A percentile compares a stretch with the other conserved stretches of the same genome.
These are phyloP conservation scores for Sporobolus alterniflorus DNA, from an alignment of 202 grass and related monocot genomes.

Conservation along the genomic window DNA sequence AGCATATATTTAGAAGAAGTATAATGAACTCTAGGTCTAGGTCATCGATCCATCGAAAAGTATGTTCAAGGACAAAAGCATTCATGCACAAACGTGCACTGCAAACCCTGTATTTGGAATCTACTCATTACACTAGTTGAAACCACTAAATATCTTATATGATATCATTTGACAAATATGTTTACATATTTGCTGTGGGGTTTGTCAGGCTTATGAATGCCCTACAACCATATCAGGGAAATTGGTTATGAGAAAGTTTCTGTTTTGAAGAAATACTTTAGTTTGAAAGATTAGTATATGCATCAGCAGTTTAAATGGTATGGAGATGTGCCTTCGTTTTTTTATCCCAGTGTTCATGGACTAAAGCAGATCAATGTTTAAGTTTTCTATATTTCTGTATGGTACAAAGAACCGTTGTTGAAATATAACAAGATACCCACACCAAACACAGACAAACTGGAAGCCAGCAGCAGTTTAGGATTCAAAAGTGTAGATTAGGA, in stretches of 20 bases:
- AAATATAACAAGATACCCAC: not conserved
- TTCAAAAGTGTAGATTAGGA: not conserved
- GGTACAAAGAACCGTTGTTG: not conserved
- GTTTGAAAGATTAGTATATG: not conserved
- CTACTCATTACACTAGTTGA: not conserved
- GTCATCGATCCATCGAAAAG: not conserved
- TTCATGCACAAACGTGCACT: not conserved
- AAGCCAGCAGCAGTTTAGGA: not conserved
- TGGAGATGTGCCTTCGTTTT: not conserved
- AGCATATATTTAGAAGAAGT: not conserved
- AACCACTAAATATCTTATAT: not conserved
- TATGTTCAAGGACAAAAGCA: not conserved
- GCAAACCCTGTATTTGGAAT: not conserved
- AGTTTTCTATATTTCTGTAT: not conserved
- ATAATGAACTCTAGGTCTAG: not conserved
- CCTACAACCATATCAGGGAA: not conserved
- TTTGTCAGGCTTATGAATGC: not conserved
- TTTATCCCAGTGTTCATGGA: not conserved
- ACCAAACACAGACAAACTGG: not conserved
- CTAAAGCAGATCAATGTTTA: conserved; percentile 2
- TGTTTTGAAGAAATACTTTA: not conserved
- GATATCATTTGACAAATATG: not conserved
- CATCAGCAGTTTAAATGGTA: not conserved
- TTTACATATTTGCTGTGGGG: not conserved
- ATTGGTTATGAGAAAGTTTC: not conserved